phyloP scores from a whole-genome alignment of 768 basidiomycete species.

The Kwoniella pini region DNA sequence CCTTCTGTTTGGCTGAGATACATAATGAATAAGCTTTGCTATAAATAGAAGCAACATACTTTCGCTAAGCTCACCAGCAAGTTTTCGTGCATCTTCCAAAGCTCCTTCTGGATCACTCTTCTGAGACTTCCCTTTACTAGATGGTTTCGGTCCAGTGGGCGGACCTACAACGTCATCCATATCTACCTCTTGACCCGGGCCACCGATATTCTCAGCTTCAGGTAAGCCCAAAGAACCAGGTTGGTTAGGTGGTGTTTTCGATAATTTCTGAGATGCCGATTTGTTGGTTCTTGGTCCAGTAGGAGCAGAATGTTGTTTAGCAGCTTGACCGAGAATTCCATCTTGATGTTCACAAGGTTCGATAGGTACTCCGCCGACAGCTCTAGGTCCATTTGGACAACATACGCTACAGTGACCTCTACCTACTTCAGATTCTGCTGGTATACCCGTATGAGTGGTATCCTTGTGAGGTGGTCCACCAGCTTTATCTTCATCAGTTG shows the following conservation, averaged over 20 bases:
- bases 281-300: slow-evolving; percentile 11
- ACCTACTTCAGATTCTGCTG: slow-evolving; percentile 30
- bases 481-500: not conserved
- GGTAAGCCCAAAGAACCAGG: slow-evolving; percentile 14
- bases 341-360: slow-evolving; percentile 42
- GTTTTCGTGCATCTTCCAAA: slow-evolving; percentile 41
- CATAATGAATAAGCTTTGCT: not conserved
- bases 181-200: slow-evolving; percentile 13
- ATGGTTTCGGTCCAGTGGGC: not conserved
- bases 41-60: slow-evolving; percentile 1
- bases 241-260: not conserved
- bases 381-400: slow-evolving; percentile 37
- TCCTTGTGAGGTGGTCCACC: slow-evolving; percentile 2
- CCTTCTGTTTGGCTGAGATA: slow-evolving; percentile 40
- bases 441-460: slow-evolving; percentile 1
- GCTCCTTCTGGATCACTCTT: slow-evolving; percentile 21
- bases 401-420: slow-evolving; percentile 40
- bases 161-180: slow-evolving; percentile 7
- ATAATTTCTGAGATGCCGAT: not conserved
- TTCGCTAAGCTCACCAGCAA: too few relatives aligned
- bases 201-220: slow-evolving; percentile 2
- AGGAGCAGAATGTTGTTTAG: slow-evolving; percentile 6
- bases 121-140: slow-evolving; percentile 16
- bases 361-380: slow-evolving; percentile 25
- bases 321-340: slow-evolving; percentile 14